Base-by-base conservation (phyloP, 2,329 filamentous ascomycete species). In the Phialophora macrospora region DNA sequence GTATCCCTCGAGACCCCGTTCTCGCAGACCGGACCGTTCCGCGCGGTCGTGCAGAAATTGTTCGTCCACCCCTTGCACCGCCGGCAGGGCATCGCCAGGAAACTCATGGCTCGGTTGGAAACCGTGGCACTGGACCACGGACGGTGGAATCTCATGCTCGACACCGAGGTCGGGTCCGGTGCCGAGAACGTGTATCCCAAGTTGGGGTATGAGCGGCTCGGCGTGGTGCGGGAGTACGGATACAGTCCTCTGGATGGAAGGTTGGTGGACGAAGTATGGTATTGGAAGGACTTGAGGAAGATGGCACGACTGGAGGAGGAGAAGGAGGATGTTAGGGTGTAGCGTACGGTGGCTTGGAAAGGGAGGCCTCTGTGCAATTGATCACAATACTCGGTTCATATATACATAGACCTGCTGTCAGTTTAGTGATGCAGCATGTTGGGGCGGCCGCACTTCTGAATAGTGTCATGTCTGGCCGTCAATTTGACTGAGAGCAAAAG, bases 1-100 rank as follows among this genome's bases (percentile, higher is more conserved):
- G 85, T 84, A 26, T 85, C 85, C 80, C 77, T 89, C 3, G 73
- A 70, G 55, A 80, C 83, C 74, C 83, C 84, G 5, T 74, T 76
- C 20, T 80, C 79, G 3, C 84, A 89, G 74, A 88, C 87, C 3
- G 85, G 82, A 0, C 79, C 81, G 0, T 86, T 86, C 68, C 78
- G 86, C 32, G 85, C 79, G 2, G 71, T 75, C 9, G 83, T 89
- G 1, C 83, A 89, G 75, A 85, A 86, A 73, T 77, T 89, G 41
- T 77, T 89, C 46, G 79, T 89, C 9, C 82, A 81, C 66, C 83
- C 83, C 12, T 77, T 77, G 54, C 82, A 81, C 70, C 79, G 87
- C 7, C 73, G 80, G 1, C 78, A 77, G 55, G 86, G 87, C 3
- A 81, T 84, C 55, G 85, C 84, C 2, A 81, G 76, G 68, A 74